phyloP scores from a whole-genome alignment of 176 grass and related monocot genomes.

The Eleusine coracana region DNA sequence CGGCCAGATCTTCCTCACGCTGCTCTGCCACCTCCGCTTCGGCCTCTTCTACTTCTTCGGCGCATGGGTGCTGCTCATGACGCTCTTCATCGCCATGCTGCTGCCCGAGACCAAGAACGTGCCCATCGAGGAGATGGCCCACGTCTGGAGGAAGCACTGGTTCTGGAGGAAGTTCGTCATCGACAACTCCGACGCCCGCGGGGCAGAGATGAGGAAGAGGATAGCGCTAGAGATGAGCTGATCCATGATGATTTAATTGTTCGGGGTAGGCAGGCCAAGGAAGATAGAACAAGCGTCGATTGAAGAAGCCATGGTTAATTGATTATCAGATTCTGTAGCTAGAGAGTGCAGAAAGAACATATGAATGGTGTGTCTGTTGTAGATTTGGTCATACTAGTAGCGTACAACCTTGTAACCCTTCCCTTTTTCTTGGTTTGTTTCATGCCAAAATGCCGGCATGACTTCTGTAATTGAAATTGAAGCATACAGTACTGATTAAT shows the following conservation, averaged over 20 bases:
- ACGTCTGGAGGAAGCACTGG: slow-evolving; percentile 57
- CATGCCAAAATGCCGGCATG: background rate
- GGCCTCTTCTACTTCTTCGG: slow-evolving; percentile 70
- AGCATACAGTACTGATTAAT: background rate
- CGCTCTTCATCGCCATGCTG: slow-evolving; percentile 56
- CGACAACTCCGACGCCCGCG: slow-evolving; percentile 40
- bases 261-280: background rate
- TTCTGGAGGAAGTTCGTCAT: slow-evolving; percentile 55
- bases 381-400: slow-evolving; percentile 22
- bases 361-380: background rate
- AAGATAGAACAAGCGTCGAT: background rate
- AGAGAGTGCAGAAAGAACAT: slow-evolving; percentile 16
- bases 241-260: background rate
- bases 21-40: slow-evolving; percentile 59
- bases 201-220: slow-evolving; percentile 64
- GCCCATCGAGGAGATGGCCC: slow-evolving; percentile 48
- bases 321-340: background rate
- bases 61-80: slow-evolving; percentile 51
- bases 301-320: background rate
- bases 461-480: background rate
- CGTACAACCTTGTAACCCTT: slow-evolving; percentile 4
- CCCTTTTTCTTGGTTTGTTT: background rate
- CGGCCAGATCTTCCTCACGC: slow-evolving; percentile 57
- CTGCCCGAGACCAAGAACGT: slow-evolving; percentile 63
- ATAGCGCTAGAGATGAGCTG: slow-evolving; percentile 71